Evolutionary conservation across 331 rosid genomes (phyloP).

Genomic region (Prunus yedoensis): DNA sequence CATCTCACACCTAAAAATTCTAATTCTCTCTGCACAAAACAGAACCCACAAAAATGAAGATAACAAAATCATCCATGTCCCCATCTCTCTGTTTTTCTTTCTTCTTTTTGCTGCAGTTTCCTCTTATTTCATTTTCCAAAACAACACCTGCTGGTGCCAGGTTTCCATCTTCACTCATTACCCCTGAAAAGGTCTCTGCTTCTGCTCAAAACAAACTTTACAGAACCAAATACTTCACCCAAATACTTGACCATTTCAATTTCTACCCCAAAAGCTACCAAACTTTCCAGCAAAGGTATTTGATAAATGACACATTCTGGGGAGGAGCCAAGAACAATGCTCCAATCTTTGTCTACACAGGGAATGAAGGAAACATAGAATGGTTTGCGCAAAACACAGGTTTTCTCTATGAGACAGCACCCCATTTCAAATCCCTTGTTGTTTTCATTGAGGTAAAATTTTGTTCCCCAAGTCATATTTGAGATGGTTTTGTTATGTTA

Average conservation of each 20-base stretch:
- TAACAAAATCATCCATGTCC: background rate
- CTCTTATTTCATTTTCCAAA: conserved; percentile 17
- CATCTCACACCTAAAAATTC: background rate
- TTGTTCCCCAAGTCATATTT: background rate
- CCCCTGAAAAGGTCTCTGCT: conserved; percentile 28
- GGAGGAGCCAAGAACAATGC: conserved; percentile 69
- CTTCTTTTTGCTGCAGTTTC: conserved; percentile 5
- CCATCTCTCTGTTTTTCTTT: conserved; percentile 23
- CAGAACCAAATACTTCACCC: conserved; percentile 63
- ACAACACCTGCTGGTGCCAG: conserved; percentile 15
- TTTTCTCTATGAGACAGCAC: conserved; percentile 63
- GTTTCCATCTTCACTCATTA: conserved; percentile 48
- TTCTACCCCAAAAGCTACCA: conserved; percentile 63
- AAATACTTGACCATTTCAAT: conserved; percentile 84
- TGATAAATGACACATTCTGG: conserved; percentile 73
- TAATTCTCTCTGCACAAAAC: background rate
- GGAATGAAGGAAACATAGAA: conserved; percentile 81
- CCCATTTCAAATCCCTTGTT: conserved; percentile 68
- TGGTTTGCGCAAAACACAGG: conserved; percentile 92
- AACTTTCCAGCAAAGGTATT: conserved; percentile 77
- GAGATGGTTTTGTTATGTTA: background rate
- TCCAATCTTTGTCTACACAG: conserved; percentile 90
- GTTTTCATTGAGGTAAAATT: conserved; percentile 75
- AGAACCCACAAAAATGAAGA: background rate
- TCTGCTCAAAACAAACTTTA: conserved; percentile 36